phyloP scores from a whole-genome alignment of 2,329 filamentous ascomycete species.

The Plectosphaerella cucumerina region DNA sequence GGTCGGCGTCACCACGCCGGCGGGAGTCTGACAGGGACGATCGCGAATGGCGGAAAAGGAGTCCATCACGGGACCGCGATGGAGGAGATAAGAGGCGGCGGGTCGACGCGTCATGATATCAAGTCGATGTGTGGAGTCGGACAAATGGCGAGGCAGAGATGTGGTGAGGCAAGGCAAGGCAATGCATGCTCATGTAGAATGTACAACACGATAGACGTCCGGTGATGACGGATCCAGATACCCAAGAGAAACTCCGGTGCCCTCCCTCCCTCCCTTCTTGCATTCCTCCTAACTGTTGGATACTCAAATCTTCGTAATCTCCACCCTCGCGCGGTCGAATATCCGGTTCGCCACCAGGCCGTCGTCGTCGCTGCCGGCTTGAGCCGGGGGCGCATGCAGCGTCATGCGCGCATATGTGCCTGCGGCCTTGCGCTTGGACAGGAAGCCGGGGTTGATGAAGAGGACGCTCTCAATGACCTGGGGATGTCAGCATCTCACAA shows the following conservation, averaged over 20 bases:
- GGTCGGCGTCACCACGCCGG: constrained; percentile 49
- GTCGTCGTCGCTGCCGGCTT: constrained; percentile 48
- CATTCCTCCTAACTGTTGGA: too few relatives aligned
- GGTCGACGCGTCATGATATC: constrained; percentile 43
- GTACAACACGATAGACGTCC: constrained; percentile 57
- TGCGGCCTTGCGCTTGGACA: constrained; percentile 79
- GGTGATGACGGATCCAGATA: constrained; percentile 21
- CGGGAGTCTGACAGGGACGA: constrained; percentile 35
- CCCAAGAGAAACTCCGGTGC: constrained; percentile 7
- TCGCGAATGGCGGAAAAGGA: constrained; percentile 50
- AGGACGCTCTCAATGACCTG: constrained; percentile 89
- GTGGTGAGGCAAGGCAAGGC: too few relatives aligned
- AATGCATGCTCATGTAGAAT: constrained; percentile 32
- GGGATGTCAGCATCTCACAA: constrained; percentile 2
- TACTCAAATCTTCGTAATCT: constrained; percentile 82
- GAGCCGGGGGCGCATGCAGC: constrained; percentile 59
- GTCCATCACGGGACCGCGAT: constrained; percentile 50
- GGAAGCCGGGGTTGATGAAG: constrained; percentile 82
- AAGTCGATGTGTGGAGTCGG: too few relatives aligned
- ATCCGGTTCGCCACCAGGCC: constrained; percentile 68
- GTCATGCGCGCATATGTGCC: constrained; percentile 83
- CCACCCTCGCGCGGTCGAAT: constrained; percentile 79
- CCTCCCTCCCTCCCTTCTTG: constrained; percentile 4
- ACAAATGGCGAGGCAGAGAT: constrained; percentile 12
- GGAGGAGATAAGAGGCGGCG: constrained; percentile 55